phyloP scores from a whole-genome alignment of 2,329 filamentous ascomycete genomes.

The Ophiobolus disseminans region DNA sequence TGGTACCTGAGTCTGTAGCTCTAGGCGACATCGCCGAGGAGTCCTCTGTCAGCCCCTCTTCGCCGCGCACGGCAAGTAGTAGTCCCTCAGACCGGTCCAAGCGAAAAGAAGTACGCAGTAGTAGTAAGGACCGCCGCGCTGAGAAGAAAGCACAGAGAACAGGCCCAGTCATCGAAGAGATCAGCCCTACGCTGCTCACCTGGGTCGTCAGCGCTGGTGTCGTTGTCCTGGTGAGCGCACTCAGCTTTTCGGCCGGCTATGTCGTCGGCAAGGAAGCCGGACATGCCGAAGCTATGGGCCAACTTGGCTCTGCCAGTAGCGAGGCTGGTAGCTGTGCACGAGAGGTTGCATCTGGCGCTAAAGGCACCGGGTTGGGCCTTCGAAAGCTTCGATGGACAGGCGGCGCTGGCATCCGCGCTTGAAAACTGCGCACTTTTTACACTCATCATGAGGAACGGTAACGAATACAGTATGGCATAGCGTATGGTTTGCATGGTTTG shows the following conservation, averaged over 20 bases:
- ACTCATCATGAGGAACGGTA: neutral
- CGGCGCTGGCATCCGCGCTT: conserved; percentile 30
- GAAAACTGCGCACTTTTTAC: neutral
- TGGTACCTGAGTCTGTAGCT: conserved; percentile 67
- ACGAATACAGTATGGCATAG: neutral
- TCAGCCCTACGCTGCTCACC: conserved; percentile 67
- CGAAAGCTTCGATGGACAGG: conserved; percentile 43
- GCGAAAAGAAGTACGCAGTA: conserved; percentile 54
- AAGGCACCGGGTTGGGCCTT: conserved; percentile 38
- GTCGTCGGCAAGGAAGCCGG: conserved; percentile 67
- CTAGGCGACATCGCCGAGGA: conserved; percentile 52
- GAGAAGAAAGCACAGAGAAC: conserved; percentile 53
- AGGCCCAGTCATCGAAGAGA: conserved; percentile 47
- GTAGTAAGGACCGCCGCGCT: conserved; percentile 54
- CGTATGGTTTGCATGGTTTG: neutral
- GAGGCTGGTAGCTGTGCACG: conserved; percentile 45
- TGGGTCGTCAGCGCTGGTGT: conserved; percentile 72
- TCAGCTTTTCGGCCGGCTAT: conserved; percentile 71
- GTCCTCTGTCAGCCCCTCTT: conserved; percentile 35
- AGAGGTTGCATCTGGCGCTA: conserved; percentile 37
- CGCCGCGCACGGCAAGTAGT: conserved; percentile 35
- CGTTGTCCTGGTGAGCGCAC: conserved; percentile 68
- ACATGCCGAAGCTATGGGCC: conserved; percentile 55
- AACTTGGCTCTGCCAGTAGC: conserved; percentile 34
- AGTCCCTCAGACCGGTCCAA: conserved; percentile 51